A percentile compares a stretch with the other conserved stretches of the same genome.
These are phyloP conservation scores for Cystofilobasidium ferigula DNA, from an alignment of 768 basidiomycete species.

Conservation along the genomic window DNA sequence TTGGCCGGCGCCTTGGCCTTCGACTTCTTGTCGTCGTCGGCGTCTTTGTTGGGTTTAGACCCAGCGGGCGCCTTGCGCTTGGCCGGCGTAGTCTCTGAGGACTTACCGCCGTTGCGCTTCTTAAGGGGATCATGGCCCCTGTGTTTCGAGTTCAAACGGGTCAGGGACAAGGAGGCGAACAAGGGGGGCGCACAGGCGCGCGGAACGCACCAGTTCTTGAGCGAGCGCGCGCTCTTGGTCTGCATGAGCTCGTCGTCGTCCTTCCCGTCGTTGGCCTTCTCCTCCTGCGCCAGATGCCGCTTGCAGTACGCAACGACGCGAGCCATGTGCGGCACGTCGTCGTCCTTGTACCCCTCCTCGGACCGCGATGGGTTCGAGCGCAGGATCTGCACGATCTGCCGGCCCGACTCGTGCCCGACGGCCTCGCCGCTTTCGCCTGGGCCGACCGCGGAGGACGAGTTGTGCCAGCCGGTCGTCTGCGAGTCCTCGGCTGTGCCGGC, in stretches of 20 bases:
- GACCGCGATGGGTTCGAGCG: neutral
- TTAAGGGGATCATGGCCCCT: conserved; percentile 12
- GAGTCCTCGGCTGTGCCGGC: neutral
- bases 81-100: neutral
- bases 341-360: neutral
- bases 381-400: conserved; percentile 4
- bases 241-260: conserved; percentile 6
- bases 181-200: neutral
- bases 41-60: neutral
- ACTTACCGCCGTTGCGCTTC: neutral
- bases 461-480: neutral
- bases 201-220: conserved; percentile 24
- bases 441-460: neutral
- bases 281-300: conserved; percentile 18
- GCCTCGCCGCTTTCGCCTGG: conserved; percentile 1
- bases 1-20: neutral
- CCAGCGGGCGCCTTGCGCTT: neutral
- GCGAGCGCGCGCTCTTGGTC: conserved; percentile 8
- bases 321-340: neutral
- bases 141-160: neutral
- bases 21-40: neutral
- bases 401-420: conserved; percentile 8
- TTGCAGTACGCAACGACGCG: conserved; percentile 12
- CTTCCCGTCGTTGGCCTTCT: conserved; percentile 2
- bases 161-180: neutral